Base-by-base conservation (phyloP, 2,329 filamentous ascomycete genomes). In the Thelonectria blattea region DNA sequence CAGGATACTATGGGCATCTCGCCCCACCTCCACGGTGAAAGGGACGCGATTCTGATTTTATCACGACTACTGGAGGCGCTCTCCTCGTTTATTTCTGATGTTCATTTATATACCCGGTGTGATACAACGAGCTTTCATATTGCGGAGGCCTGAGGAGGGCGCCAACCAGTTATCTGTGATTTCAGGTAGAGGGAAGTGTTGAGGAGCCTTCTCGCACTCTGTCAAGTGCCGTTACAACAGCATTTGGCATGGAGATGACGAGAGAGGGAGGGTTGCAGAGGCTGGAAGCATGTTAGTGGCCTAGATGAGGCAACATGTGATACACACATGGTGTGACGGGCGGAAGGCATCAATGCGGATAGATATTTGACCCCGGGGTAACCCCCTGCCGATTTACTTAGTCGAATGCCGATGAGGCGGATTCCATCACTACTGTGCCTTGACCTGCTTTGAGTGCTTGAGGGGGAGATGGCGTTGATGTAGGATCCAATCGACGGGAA, bases 101-200 rank as follows among this genome's bases (percentile, higher is more conserved):
- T 58, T 62, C 52, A 68, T 64, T 61, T 67, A 69, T 71, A 71
- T 71, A 71, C 68, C 68, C 68, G 67, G 65, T 62, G 65, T 41
- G 55, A 65, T 57, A n/a, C n/a, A n/a, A n/a, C 46, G 46, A 62
- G 61, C 56, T 61, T 63, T 54, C 60, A 60, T 62, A 54, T 58
- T 63, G 56, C 34, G 59, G 57, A 66, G 56, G 64, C 56, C 34
- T 27, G 64, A 37, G 61, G 60, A 54, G 37, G 56, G 61, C 58
- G 61, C 58, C 52, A 58, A 55, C 56, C 56, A 43, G 51, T 53
- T 67, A 67, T 54, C 51, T 61, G 64, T 43, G 50, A 41, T 59
- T 58, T 57, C 43, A 24, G 39, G 32, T 46, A 27, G 55, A 55
- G 15, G 11, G 11, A 20, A 39, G 20, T 24, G 17, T 42, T 34